Base-by-base conservation (phyloP, 1,284 basidiomycete genomes). In the Rhodotorula sp. region DNA sequence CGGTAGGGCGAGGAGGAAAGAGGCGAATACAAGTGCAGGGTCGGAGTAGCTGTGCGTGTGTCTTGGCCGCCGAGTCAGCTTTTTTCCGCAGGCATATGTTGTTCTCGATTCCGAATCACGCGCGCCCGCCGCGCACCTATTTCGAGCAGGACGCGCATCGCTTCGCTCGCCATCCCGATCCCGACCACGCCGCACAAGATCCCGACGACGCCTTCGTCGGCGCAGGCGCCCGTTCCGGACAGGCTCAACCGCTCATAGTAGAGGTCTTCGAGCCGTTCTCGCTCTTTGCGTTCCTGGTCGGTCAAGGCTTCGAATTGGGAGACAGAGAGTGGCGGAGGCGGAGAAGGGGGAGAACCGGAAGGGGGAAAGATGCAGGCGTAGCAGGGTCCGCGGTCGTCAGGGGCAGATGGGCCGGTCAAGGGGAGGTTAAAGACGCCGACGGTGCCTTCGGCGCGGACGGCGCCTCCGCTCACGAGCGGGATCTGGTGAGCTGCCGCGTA, bases 301-400 rank as follows among this genome's bases (percentile, higher is more conserved):
- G 54, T 28, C 48, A 18, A 8, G 18, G 48, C 48, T 23, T 49
- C 54, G 19, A 43, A 14, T 43, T 43, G 38, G 10, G 38, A 43
- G 38, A 1, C 38, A 14, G 54, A 59, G 43, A 12, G 7, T 5
- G 64, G 23, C 15, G 56, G 48, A 16, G 66, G 61, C 19, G 55
- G 43, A 6, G n/a, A 6, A 2, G 45, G n/a, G 2, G 68, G 48
- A 3, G 67, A 57, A 0, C 66, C 48, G 5, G 70, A 23, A 3
- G 73, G 66, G 0, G 95, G 95, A 81, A 95, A 98, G 43, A 99
- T 82, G 79, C 97, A 99, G 6, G 97, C 86, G 81, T 97, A 97
- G 81, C 97, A 99, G 0, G 95, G 94, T 1, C 94, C 90, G 21
- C 60, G 60, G 2, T 7, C 47, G 1, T 31, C 23, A 23, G 34